Evolutionary conservation across 2,329 filamentous ascomycete genomes (phyloP).

Genomic region (Trichoderma afroharzianum): DNA sequence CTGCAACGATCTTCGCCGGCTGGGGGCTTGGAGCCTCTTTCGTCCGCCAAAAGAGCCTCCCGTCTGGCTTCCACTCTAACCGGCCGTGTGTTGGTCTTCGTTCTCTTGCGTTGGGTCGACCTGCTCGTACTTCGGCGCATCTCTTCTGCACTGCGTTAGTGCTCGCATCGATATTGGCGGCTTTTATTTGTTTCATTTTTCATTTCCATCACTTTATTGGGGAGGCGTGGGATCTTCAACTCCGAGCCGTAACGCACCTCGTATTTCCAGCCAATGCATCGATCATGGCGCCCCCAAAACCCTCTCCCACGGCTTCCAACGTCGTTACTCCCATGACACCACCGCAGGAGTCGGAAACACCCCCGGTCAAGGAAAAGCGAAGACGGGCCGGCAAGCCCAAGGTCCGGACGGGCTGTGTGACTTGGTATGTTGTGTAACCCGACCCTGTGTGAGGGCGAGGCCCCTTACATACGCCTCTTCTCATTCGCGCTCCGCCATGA

Average conservation of each 20-base stretch:
- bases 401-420: slow-evolving; percentile 39
- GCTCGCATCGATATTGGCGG: background rate
- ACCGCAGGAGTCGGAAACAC: slow-evolving; percentile 5
- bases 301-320: background rate
- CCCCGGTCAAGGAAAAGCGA: slow-evolving; percentile 19
- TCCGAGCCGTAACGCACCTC: background rate
- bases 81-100: background rate
- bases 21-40: background rate
- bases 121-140: background rate
- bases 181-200: background rate
- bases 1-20: background rate
- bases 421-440: slow-evolving; percentile 32
- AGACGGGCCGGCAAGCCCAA: slow-evolving; percentile 38
- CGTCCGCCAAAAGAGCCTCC: background rate
- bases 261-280: slow-evolving; percentile 9
- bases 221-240: background rate
- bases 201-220: background rate
- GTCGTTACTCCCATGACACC: slow-evolving; percentile 12
- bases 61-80: background rate
- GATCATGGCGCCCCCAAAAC: slow-evolving; percentile 9
- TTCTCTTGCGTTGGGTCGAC: background rate
- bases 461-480: background rate
- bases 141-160: background rate
- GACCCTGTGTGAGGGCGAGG: background rate
- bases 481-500: background rate